Percentiles rank a stretch among this genome's conserved stretches.
phyloP scores from a whole-genome alignment of 176 grass and related monocot species.

The Oryza rufipogon region DNA sequence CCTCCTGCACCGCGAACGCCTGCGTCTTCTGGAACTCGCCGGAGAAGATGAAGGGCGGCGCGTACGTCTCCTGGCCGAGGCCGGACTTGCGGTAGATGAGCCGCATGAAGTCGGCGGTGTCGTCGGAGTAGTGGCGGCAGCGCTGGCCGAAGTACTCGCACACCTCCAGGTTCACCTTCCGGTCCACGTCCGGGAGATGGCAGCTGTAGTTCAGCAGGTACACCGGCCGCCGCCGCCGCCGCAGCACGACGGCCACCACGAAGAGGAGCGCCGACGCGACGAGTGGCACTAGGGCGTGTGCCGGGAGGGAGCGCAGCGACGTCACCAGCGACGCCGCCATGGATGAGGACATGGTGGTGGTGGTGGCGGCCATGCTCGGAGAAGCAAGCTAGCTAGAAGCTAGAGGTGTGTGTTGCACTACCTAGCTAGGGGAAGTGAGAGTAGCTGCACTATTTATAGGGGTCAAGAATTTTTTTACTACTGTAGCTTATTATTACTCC shows the following conservation, averaged over 20 bases:
- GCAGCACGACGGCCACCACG: constrained; percentile 29
- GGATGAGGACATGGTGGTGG: constrained; percentile 2
- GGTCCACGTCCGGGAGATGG: constrained; percentile 61
- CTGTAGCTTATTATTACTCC: no score
- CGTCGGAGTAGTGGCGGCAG: constrained; percentile 41
- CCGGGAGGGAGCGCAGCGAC: constrained; percentile 32
- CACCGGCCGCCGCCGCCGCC: constrained; percentile 46
- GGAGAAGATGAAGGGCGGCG: constrained; percentile 67
- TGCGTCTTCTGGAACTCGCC: constrained; percentile 52
- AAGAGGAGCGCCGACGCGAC: constrained; percentile 27
- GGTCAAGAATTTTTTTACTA: neutral
- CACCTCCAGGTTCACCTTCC: constrained; percentile 59
- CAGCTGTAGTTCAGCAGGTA: constrained; percentile 79
- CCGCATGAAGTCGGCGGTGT: constrained; percentile 69
- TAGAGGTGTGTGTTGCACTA: neutral
- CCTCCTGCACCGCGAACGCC: constrained; percentile 55
- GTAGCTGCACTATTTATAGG: neutral
- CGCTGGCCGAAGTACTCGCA: constrained; percentile 80
- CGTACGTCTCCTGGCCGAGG: constrained; percentile 76
- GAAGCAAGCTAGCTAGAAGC: neutral
- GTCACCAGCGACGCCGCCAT: constrained; percentile 3
- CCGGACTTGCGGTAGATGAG: constrained; percentile 84
- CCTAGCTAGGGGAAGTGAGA: neutral
- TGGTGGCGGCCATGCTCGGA: neutral
- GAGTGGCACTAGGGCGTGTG: constrained; percentile 30